Conservation (phyloP, 257 asterid genomes). For the Phtheirospermum japonicum region DNA sequence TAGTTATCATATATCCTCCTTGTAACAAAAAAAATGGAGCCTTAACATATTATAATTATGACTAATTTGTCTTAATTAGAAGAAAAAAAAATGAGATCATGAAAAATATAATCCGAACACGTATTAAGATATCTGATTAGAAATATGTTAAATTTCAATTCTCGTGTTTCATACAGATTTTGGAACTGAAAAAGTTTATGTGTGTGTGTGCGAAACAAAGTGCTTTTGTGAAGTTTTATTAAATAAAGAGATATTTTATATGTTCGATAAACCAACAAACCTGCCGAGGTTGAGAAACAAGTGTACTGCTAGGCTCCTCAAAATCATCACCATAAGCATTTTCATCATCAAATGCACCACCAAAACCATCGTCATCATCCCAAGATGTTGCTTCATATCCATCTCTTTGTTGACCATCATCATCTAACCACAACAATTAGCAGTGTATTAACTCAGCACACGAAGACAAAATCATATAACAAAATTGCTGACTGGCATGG, state of each 20-base stretch:
- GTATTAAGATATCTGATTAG: too few relatives aligned
- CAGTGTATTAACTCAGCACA: constrained; percentile 19
- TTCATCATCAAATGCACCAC: constrained; percentile 56
- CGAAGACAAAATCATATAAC: not conserved
- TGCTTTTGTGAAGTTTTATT: too few relatives aligned
- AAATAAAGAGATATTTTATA: too few relatives aligned
- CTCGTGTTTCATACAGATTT: too few relatives aligned
- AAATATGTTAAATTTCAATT: too few relatives aligned
- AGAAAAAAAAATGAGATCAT: too few relatives aligned
- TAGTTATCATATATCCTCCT: not conserved
- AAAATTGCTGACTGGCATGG: not conserved
- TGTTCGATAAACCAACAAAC: constrained; percentile 37
- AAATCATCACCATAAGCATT: constrained; percentile 46
- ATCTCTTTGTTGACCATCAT: constrained; percentile 46
- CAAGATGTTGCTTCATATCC: constrained; percentile 63
- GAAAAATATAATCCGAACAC: too few relatives aligned
- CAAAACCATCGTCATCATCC: constrained; percentile 63
- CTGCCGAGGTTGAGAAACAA: constrained; percentile 98
- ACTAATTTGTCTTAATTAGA: too few relatives aligned
- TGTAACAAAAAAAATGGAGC: too few relatives aligned
- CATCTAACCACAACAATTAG: constrained; percentile 43
- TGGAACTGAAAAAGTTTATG: too few relatives aligned
- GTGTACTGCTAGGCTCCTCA: constrained; percentile 53
- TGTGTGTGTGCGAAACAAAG: too few relatives aligned
- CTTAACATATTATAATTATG: too few relatives aligned